Evolutionary conservation across 495 filamentous ascomycete species (phyloP).

Genomic region (Aspergillus funiculosus): DNA sequence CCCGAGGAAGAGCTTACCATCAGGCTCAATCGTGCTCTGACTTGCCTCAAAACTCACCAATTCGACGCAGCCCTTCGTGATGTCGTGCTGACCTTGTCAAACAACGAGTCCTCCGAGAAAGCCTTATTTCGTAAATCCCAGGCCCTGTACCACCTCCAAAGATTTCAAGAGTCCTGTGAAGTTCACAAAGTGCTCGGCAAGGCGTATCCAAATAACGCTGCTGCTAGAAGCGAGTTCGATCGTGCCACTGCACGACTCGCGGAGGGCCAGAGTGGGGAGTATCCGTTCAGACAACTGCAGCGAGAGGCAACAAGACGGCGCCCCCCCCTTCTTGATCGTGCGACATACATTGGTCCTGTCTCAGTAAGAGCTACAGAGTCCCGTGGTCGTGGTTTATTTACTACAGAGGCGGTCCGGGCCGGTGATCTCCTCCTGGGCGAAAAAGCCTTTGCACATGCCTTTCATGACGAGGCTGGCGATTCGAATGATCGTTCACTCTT

Average conservation of each 20-base stretch:
- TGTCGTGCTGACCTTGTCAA: constrained; percentile 28
- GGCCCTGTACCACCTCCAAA: constrained; percentile 41
- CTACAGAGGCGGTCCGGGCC: constrained; percentile 40
- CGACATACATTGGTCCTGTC: constrained; percentile 37
- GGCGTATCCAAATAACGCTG: constrained; percentile 26
- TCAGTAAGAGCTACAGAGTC: constrained; percentile 18
- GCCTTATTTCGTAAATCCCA: constrained; percentile 41
- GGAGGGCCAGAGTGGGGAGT: constrained; percentile 30
- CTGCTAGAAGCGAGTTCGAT: constrained; percentile 9
- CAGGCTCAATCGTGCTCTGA: constrained; percentile 43
- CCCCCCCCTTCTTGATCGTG: constrained; percentile 40
- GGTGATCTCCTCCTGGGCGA: constrained; percentile 53
- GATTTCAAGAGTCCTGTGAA: constrained; percentile 33
- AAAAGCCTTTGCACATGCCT: constrained; percentile 47
- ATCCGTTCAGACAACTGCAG: constrained; percentile 41
- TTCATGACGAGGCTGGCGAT: constrained; percentile 4
- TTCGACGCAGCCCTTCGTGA: constrained; percentile 47
- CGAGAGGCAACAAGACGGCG: constrained; percentile 26
- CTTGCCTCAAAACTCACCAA: constrained; percentile 35
- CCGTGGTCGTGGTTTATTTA: constrained; percentile 44
- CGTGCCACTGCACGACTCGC: constrained; percentile 19
- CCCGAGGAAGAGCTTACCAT: constrained; percentile 16
- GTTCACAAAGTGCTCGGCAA: constrained; percentile 18
- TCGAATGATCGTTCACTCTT: constrained; percentile 21
- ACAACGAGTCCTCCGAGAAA: constrained; percentile 33